phyloP scores from a whole-genome alignment of 1,284 basidiomycete species.

The Meripilus lineatus region DNA sequence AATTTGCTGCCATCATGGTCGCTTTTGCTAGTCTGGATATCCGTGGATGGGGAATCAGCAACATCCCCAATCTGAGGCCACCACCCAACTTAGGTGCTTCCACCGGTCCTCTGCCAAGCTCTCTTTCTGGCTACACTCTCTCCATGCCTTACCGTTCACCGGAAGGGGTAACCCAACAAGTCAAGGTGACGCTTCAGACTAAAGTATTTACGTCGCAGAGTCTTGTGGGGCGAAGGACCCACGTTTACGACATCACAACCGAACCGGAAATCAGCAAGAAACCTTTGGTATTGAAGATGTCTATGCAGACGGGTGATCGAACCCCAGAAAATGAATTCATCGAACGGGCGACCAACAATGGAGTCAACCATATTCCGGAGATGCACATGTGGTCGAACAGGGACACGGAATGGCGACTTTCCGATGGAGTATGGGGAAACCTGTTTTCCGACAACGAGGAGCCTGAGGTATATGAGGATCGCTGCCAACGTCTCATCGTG shows the following conservation, averaged over 20 bases:
- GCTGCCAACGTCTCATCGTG: conserved; percentile 5
- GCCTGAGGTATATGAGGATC: conserved; percentile 6
- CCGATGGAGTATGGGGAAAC: neutral
- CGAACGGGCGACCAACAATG: neutral
- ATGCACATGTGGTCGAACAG: conserved; percentile 3
- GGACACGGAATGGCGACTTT: neutral
- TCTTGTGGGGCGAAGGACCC: neutral
- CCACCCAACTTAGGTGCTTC: neutral
- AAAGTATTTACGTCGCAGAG: conserved; percentile 4
- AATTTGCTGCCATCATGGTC: conserved; percentile 7
- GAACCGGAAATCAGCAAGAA: neutral
- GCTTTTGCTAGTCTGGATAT: neutral
- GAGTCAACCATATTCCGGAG: conserved; percentile 6
- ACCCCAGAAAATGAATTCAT: neutral
- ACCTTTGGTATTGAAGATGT: conserved; percentile 3
- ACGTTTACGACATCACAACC: conserved; percentile 3
- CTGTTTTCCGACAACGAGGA: neutral
- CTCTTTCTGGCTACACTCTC: neutral
- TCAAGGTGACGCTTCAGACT: neutral
- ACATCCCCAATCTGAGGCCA: neutral
- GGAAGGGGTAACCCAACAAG: neutral
- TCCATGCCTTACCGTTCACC: neutral
- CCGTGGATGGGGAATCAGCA: neutral
- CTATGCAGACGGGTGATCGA: neutral
- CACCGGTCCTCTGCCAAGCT: neutral